Conservation (phyloP, 179 eudicot genomes). For the Nepenthes alata region DNA sequence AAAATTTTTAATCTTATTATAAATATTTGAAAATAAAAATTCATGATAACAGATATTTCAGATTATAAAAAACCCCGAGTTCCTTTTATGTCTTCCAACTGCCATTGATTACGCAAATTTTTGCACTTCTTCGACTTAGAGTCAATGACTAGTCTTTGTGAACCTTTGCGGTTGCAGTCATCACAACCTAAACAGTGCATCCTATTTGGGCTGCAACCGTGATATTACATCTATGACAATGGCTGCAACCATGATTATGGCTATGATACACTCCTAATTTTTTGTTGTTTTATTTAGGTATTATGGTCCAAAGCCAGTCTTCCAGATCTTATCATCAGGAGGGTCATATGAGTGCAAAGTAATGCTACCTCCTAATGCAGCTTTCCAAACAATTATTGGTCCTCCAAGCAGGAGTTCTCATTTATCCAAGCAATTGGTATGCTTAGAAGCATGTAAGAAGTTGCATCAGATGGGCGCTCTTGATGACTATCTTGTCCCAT, state of each 20-base stretch:
- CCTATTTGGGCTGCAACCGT: too few relatives aligned
- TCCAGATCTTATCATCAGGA: constrained; percentile 28
- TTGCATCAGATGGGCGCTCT: constrained; percentile 55
- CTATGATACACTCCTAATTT: background rate
- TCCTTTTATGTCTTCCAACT: too few relatives aligned
- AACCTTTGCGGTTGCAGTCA: too few relatives aligned
- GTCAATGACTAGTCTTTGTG: too few relatives aligned
- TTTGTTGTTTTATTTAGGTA: constrained; percentile 25
- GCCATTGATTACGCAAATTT: too few relatives aligned
- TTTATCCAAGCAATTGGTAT: constrained; percentile 38
- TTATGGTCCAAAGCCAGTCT: constrained; percentile 29
- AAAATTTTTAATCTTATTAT: background rate
- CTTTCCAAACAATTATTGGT: constrained; percentile 39
- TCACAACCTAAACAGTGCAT: too few relatives aligned
- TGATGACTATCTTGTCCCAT: constrained; percentile 42
- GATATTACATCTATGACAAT: too few relatives aligned
- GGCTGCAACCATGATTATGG: too few relatives aligned
- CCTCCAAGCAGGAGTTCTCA: constrained; percentile 23
- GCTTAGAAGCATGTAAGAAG: constrained; percentile 53
- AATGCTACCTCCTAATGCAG: constrained; percentile 42
- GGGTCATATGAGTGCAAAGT: constrained; percentile 26
- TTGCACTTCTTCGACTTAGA: too few relatives aligned
- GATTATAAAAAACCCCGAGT: too few relatives aligned
- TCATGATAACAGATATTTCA: too few relatives aligned
- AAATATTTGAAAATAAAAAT: background rate